Conservation (phyloP, 768 basidiomycete species). For the Butyriboletus loyo region DNA sequence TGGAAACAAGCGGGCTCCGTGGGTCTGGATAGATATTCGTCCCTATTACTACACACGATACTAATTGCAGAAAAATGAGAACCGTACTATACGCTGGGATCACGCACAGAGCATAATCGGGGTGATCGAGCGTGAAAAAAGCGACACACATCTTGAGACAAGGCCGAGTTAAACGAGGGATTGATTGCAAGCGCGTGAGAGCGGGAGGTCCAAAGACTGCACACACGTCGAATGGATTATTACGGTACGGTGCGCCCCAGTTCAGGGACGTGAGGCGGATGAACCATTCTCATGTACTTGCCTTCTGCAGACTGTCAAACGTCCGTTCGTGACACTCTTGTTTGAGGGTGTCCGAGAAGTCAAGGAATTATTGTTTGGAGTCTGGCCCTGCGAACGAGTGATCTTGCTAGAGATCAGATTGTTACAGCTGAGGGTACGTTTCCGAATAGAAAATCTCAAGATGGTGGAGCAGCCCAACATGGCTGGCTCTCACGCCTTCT, state of each 20-base stretch:
- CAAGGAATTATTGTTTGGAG: neutral
- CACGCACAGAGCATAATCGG: conserved; percentile 71
- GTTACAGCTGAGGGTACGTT: neutral
- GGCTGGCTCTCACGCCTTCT: conserved; percentile 8
- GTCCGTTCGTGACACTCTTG: neutral
- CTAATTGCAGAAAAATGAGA: conserved; percentile 35
- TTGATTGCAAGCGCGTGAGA: conserved; percentile 2
- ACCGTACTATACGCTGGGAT: neutral
- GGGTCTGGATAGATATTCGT: conserved; percentile 68
- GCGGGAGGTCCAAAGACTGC: neutral
- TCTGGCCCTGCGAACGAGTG: neutral
- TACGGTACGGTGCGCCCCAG: neutral
- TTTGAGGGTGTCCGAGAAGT: conserved; percentile 12
- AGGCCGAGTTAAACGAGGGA: too few relatives aligned
- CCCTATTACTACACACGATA: conserved; percentile 73
- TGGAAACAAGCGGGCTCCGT: conserved; percentile 67
- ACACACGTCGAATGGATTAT: conserved; percentile 1
- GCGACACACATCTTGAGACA: conserved; percentile 69
- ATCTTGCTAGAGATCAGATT: neutral
- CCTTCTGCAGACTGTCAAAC: conserved; percentile 5
- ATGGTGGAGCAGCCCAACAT: too few relatives aligned
- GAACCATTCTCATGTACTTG: neutral
- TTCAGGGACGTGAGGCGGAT: neutral
- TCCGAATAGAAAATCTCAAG: conserved; percentile 3
- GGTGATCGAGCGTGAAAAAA: conserved; percentile 73